Evolutionary conservation across 345 rosid species (phyloP), one percentile per base, ranked within the genome.

Genomic region (Raphanus sativus): DNA sequence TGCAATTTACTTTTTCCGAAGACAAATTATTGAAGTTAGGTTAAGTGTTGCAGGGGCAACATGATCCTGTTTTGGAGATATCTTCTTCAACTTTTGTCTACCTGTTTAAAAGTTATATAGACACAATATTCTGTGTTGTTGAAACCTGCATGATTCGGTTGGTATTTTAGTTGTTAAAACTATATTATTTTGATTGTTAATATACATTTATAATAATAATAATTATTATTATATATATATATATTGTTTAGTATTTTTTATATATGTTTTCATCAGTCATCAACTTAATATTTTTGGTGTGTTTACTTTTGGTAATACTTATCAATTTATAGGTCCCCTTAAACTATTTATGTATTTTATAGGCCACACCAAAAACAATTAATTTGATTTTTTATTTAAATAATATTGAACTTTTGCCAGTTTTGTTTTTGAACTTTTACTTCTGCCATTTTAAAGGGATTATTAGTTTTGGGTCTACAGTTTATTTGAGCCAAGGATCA

Each of bases 11-110:
- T 73, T 50, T 73, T 21, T 63, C 17, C 6, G 6, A n/a, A 4
- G 62, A 29, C 69, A 73, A 17, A 62, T 73, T 17, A 73, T 73
- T 52, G 62, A 63, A 63, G 70, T 73, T 73, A 50, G 63, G 70
- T 50, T 25, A 72, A 73, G 76, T 62, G 61, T 28, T 73, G 76
- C 10, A 63, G 24, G 60, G 50, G 26, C 9, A 50, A 1, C n/a
- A 62, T 62, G 61, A 52, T 52, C 25, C 58, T 16, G 25, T 52
- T 52, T 71, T 5, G 28, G 69, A 32, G 60, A 15, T 15, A 48
- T 67, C 52, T 38, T 24, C 9, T 71, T 25, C 17, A n/a, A 13
- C 4, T 38, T 36, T 40, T 59, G 34, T 40, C 36, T 28, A 25
- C 8, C 58, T 15, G 4, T n/a, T 61, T 40, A 13, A 48, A 48